Base-by-base conservation (phyloP, 2,329 filamentous ascomycete species). In the Aspergillus alliaceus region DNA sequence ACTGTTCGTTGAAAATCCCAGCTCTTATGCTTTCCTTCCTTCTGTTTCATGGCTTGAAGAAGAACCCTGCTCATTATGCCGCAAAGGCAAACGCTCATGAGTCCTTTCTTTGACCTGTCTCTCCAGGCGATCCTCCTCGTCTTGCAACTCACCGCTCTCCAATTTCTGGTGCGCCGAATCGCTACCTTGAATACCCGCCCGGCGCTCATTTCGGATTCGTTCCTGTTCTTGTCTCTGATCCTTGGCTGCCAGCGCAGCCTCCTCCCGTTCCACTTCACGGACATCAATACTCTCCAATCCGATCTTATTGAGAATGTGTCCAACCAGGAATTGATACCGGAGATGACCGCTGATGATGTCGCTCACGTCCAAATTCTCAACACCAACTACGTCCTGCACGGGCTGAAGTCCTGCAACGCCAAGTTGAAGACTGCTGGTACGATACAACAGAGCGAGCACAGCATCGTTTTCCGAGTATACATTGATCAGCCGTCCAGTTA, bases 401-500 rank as follows among this genome's bases (percentile, higher is more conserved):
- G 86, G 81, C 70, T 96, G 90, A 1, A 98, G 78, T 0, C 93
- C 93, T 0, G 92, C 92, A 40, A 96, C 85, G 3, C 93, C 93
- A 39, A 90, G 83, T 62, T 95, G 89, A 27, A 96, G 84, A 57
- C 88, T 92, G 39, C 90, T 91, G 2, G 91, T 88, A 44, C 93
- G 86, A 72, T 97, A 96, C 18, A 96, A 79, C 70, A 96, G 93
- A 1, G 86, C 92, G 1, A 97, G 85, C 31, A 97, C 86, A 67
- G 91, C 90, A 73, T 97, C 93, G 59, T 95, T 93, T 52, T 88
- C 86, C 1, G 90, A 93, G 75, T 89, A 96, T 8, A 93, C 91
- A 65, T 97, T 97, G 65, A 96, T 89, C 7, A 96, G 82, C 56
- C 89, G 84, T 2, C 93, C 92, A 1, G 88, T 85, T 0, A 96